Evolutionary conservation across 2,329 filamentous ascomycete species (phyloP).

Genomic region (Diaporthe citri): DNA sequence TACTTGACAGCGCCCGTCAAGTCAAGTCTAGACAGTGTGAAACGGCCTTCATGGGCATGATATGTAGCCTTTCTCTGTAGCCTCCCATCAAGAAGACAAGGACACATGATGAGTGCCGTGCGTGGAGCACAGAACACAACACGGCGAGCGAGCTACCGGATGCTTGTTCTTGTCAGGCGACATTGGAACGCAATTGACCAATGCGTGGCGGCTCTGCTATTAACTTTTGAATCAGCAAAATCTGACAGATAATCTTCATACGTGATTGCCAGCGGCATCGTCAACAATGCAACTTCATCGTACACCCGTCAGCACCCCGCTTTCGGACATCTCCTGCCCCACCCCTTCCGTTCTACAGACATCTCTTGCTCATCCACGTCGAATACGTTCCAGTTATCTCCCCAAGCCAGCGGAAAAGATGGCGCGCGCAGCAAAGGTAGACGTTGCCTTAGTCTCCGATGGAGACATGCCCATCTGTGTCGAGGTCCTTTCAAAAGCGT

Average conservation of each 20-base stretch:
- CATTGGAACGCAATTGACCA: not conserved
- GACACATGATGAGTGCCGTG: not conserved
- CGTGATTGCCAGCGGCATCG: not conserved
- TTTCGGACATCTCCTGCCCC: slow-evolving; percentile 1
- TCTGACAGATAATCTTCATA: not conserved
- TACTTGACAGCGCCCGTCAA: not conserved
- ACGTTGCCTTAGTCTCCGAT: not conserved
- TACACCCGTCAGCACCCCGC: slow-evolving; percentile 10
- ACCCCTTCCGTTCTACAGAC: not conserved
- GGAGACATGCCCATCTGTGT: not conserved
- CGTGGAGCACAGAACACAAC: not conserved
- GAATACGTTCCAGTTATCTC: not conserved
- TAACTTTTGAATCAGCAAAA: not conserved
- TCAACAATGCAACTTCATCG: not conserved
- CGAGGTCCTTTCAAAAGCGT: not conserved
- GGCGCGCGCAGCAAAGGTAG: not conserved
- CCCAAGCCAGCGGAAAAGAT: not conserved
- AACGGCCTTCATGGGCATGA: not conserved
- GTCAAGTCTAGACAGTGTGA: not conserved
- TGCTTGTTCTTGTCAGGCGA: too few species aligned
- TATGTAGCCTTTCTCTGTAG: not conserved
- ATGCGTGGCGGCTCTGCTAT: not conserved
- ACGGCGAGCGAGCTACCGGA: too few species aligned
- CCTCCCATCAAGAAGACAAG: not conserved
- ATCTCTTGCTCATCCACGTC: not conserved